Conservation (phyloP, 2,329 filamentous ascomycete genomes). For the Aspergillus luchuensis region DNA sequence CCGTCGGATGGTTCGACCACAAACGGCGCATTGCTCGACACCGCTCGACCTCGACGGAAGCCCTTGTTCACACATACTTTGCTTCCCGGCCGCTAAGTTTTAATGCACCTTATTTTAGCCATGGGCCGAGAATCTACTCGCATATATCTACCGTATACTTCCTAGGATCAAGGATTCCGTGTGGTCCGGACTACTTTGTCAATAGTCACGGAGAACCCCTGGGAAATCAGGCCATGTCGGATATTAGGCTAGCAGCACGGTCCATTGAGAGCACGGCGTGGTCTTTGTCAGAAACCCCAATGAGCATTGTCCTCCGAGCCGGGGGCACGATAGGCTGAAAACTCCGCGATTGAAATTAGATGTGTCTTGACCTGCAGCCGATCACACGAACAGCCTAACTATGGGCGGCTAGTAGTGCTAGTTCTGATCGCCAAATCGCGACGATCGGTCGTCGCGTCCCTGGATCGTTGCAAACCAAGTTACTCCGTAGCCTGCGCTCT, state of each 20-base stretch:
- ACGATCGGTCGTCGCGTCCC: slow-evolving; percentile 14
- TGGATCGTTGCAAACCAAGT: slow-evolving; percentile 6
- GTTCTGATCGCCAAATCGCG: slow-evolving; percentile 14
- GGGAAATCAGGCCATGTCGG: slow-evolving; percentile 13
- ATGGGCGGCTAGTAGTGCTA: slow-evolving; percentile 21
- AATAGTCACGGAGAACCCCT: slow-evolving; percentile 11
- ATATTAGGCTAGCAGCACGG: slow-evolving; percentile 12
- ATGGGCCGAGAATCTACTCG: neutral
- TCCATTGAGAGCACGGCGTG: slow-evolving; percentile 13
- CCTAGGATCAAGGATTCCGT: slow-evolving; percentile 1
- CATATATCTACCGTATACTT: neutral
- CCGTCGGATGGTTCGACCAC: slow-evolving; percentile 4
- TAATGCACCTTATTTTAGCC: neutral
- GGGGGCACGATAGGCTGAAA: slow-evolving; percentile 15
- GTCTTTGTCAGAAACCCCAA: slow-evolving; percentile 6
- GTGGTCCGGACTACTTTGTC: slow-evolving; percentile 3
- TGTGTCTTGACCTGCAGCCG: slow-evolving; percentile 21
- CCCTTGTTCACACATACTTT: neutral
- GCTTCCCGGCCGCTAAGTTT: neutral
- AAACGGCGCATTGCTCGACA: slow-evolving; percentile 6
- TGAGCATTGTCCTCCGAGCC: slow-evolving; percentile 13
- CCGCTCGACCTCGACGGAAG: slow-evolving; percentile 4
- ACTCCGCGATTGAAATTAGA: slow-evolving; percentile 20
- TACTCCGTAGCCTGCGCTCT: slow-evolving; percentile 3
- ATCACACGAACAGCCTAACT: slow-evolving; percentile 18